Evolutionary conservation across 371 early-diverging fungal species (phyloP).

Genomic region (Syncephalis fuscata): DNA sequence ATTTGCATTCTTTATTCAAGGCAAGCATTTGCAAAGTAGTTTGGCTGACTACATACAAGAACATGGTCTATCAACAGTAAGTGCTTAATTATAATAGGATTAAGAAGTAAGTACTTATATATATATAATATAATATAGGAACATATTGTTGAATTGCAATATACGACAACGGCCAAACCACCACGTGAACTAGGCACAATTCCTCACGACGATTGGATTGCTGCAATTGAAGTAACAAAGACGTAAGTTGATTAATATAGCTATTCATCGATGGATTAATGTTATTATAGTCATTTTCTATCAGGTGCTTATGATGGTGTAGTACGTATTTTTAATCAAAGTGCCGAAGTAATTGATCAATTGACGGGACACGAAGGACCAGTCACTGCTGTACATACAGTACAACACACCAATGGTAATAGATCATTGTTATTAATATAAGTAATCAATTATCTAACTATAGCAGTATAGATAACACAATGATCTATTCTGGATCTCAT

Average conservation of each 20-base stretch:
- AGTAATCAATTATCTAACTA: not conserved
- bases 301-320: slow-evolving; percentile 76
- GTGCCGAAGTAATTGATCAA: slow-evolving; percentile 48
- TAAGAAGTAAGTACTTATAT: not conserved
- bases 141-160: slow-evolving; percentile 74
- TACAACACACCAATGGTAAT: slow-evolving; percentile 15
- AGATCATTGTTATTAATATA: no score
- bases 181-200: slow-evolving; percentile 56
- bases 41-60: slow-evolving; percentile 53
- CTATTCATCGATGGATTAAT: not conserved
- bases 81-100: not conserved
- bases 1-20: slow-evolving; percentile 86
- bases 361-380: slow-evolving; percentile 52
- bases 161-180: slow-evolving; percentile 60
- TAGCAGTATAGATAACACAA: not conserved
- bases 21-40: slow-evolving; percentile 64
- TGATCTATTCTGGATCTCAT: slow-evolving; percentile 8
- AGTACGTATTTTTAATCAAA: slow-evolving; percentile 66
- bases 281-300: slow-evolving; percentile 27
- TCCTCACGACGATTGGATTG: slow-evolving; percentile 91
- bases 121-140: slow-evolving; percentile 25
- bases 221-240: slow-evolving; percentile 30
- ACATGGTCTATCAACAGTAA: slow-evolving; percentile 56
- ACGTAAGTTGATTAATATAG: not conserved
- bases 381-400: slow-evolving; percentile 49